Conservation (phyloP, 2,329 filamentous ascomycete genomes). For the Colletotrichum liaoningense region DNA sequence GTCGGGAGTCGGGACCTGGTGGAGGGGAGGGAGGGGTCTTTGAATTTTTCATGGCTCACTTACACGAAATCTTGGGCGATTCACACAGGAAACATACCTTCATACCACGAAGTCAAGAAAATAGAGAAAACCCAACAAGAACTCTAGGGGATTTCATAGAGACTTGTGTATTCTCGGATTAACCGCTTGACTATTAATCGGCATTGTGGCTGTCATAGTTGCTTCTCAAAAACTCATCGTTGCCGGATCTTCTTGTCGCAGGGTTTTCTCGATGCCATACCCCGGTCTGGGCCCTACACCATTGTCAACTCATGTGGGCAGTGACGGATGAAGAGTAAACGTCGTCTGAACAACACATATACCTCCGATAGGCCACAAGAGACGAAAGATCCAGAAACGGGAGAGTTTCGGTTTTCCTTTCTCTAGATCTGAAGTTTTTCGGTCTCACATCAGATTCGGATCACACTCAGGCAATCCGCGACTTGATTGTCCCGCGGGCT, state of each 20-base stretch:
- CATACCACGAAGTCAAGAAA: background rate
- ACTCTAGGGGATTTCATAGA: no score
- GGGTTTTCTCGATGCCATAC: conserved; percentile 13
- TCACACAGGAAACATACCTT: background rate
- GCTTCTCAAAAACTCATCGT: background rate
- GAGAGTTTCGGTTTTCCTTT: background rate
- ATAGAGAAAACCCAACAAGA: background rate
- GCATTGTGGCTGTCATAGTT: background rate
- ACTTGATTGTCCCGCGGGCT: background rate
- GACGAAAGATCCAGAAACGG: background rate
- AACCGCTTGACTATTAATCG: background rate
- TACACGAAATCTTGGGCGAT: background rate
- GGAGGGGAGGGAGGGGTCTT: background rate
- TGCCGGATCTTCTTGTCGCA: conserved; percentile 1
- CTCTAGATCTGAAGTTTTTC: background rate
- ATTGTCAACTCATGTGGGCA: conserved; percentile 13
- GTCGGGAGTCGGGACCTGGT: background rate
- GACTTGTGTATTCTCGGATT: background rate
- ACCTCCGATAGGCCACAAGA: background rate
- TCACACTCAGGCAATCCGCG: background rate
- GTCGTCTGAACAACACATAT: background rate
- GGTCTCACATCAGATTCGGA: background rate
- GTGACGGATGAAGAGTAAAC: background rate
- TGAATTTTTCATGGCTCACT: conserved; percentile 12
- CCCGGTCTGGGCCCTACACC: conserved; percentile 16